Conservation (phyloP, 2,329 filamentous ascomycete species). For the Clathrospora elynae region DNA sequence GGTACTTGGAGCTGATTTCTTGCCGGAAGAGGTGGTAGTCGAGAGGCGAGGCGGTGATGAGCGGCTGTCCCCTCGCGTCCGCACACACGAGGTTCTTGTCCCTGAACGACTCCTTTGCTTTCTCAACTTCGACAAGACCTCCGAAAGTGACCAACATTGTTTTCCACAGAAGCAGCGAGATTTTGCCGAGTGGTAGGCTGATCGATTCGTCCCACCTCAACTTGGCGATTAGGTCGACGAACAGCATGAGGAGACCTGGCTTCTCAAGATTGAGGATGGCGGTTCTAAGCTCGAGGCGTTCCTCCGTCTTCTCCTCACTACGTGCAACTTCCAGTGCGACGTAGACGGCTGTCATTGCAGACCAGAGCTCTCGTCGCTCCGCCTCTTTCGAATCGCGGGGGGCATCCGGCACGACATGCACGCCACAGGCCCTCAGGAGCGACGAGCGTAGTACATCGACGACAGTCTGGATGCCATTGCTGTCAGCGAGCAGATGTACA, state of each 20-base stretch:
- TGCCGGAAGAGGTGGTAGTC: constrained; percentile 97
- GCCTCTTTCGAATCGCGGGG: constrained; percentile 45
- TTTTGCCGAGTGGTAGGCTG: constrained; percentile 59
- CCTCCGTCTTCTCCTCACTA: constrained; percentile 44
- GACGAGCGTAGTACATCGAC: constrained; percentile 48
- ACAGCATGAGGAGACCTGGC: constrained; percentile 71
- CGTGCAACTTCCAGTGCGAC: constrained; percentile 55
- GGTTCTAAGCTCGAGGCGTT: constrained; percentile 58
- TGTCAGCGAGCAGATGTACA: constrained; percentile 49
- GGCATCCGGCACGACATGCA: constrained; percentile 28
- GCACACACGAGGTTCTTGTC: constrained; percentile 62
- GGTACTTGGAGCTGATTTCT: constrained; percentile 97
- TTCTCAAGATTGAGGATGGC: constrained; percentile 42
- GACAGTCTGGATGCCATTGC: constrained; percentile 49
- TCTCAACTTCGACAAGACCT: constrained; percentile 72
- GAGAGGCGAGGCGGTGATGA: constrained; percentile 89
- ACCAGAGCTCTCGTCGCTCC: constrained; percentile 55
- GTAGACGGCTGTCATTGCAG: constrained; percentile 56
- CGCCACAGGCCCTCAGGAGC: constrained; percentile 39
- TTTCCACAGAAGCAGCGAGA: constrained; percentile 90
- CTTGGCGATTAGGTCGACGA: constrained; percentile 64
- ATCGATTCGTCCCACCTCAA: constrained; percentile 64
- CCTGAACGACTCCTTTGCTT: constrained; percentile 73
- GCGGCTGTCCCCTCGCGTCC: constrained; percentile 67
- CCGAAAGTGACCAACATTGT: constrained; percentile 85